Base-by-base conservation (phyloP, 2,329 filamentous ascomycete genomes). In the Clonostachys sp. region DNA sequence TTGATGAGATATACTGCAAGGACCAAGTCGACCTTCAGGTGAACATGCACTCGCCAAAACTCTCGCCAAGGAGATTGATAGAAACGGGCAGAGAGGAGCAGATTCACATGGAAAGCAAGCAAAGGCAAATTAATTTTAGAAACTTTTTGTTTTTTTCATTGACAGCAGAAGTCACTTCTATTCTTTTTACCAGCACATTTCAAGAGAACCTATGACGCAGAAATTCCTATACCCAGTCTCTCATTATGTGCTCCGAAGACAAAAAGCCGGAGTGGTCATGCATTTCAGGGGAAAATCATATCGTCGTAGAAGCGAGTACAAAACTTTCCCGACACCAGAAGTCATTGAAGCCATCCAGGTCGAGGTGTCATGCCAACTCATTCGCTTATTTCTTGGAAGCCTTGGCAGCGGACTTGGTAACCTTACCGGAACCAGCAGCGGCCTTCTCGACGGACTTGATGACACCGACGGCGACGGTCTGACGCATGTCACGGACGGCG, bases 401-500 rank as follows among this genome's bases (percentile, higher is more conserved):
- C 83, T 87, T 87, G 72, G 82, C 82, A 70, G 84, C 84, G 62
- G 80, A 82, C 78, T 83, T 83, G 76, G 80, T 83, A 64, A 82
- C 79, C 83, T 89, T 89, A 65, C 77, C 84, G 57, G 72, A 45
- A 61, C 68, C 69, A 55, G 61, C 72, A 50, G 64, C 65, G 55
- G 75, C 60, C 83, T 89, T 89, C 62, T 83, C 83, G 55, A 91
- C 87, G 56, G 79, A 77, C 85, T 96, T 96, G 83, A 95, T 92
- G 77, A 95, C 89, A 86, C 90, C 89, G 76, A 95, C 89, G 60
- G 89, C 89, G 62, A 94, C 88, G 74, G 88, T 92, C 72, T 88
- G 82, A 71, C 81, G 79, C 91, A 96, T 96, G 80, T 96, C 92
- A 87, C 92, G 92, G 84, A 99, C 94, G 75, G 94, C 94, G 85